Evolutionary conservation across 371 early-diverging fungal species (phyloP), one percentile per base, ranked within the genome.

Genomic region (Rhizomucor pusillus): DNA sequence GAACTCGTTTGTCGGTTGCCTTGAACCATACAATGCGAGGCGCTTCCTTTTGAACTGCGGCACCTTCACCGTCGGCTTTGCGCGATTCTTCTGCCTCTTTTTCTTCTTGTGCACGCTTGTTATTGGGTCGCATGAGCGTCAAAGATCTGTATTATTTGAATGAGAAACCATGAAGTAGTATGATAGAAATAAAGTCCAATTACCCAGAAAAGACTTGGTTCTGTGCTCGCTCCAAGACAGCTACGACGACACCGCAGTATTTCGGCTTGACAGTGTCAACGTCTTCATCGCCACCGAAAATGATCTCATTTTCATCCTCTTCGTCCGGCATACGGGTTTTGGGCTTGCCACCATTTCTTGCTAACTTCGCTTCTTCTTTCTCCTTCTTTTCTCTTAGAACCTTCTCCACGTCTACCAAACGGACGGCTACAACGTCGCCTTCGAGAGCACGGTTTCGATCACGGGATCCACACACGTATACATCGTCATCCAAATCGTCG

Each of bases 361-460:
- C 78, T 60, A 62, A 51, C 50, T 75, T 65, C 35, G 66, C 70
- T 25, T 72, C 71, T 52, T 81, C 76, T 46, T 73, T 77, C 45
- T 72, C 74, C 34, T 65, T 65, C 71, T 82, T 84, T 45, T 80
- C 77, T n/a, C 58, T 50, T 47, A 74, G 57, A 22, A 86, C 67
- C 54, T 86, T 89, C 1, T 78, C 80, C 0, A 82, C 85, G 47
- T 80, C 81, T 35, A 91, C 73, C 35, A 93, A 60, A 56, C 78
- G 72, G 4, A 95, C 79, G 11, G 86, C 88, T 12, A 95, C 95
- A 7, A 84, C 69, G 60, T 95, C 95, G 5, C 91, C 92, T 34
- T 91, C 89, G 23, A 93, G 63, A 0, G 94, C 92, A 24, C 95
- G 84, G 70, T 95, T 95, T 22, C 92, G 87, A 36, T 79, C 74